Conservation (phyloP, 345 rosid genomes). For the Xanthoceras sorbifolium region DNA sequence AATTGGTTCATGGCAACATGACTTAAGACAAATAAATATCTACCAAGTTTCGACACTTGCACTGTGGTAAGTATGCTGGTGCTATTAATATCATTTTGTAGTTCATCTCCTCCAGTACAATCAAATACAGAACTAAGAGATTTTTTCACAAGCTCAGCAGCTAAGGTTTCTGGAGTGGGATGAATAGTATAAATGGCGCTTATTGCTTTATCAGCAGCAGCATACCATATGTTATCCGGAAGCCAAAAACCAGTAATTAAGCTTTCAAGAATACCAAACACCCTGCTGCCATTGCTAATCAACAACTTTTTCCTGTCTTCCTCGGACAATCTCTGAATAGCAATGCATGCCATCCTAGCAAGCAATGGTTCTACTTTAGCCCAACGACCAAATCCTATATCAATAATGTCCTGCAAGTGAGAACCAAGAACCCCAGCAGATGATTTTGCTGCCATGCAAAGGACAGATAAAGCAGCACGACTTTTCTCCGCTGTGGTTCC, state of each 20-base stretch:
- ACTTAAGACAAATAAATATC: constrained; percentile 79
- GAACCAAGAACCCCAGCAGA: constrained; percentile 75
- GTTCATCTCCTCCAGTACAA: constrained; percentile 46
- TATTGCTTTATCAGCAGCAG: constrained; percentile 95
- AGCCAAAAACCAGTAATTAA: constrained; percentile 83
- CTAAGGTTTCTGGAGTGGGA: constrained; percentile 87
- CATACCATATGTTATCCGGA: constrained; percentile 83
- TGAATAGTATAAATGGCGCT: constrained; percentile 71
- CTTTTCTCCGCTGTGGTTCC: constrained; percentile 93
- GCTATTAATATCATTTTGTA: constrained; percentile 40
- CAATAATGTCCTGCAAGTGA: constrained; percentile 92
- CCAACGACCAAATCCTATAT: constrained; percentile 99
- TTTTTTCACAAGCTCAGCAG: constrained; percentile 67
- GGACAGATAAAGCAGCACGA: constrained; percentile 87
- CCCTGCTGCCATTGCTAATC: constrained; percentile 64
- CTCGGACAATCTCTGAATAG: constrained; percentile 80
- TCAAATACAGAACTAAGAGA: constrained; percentile 64
- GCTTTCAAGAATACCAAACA: constrained; percentile 76
- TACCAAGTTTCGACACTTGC: constrained; percentile 77
- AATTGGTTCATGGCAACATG: constrained; percentile 96
- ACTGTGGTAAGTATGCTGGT: constrained; percentile 47
- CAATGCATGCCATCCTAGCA: constrained; percentile 89
- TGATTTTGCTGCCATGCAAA: constrained; percentile 98
- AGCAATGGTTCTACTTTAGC: constrained; percentile 94
- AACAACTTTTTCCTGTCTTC: constrained; percentile 82